Conservation (phyloP, 331 rosid genomes). For the Malus hybrid region DNA sequence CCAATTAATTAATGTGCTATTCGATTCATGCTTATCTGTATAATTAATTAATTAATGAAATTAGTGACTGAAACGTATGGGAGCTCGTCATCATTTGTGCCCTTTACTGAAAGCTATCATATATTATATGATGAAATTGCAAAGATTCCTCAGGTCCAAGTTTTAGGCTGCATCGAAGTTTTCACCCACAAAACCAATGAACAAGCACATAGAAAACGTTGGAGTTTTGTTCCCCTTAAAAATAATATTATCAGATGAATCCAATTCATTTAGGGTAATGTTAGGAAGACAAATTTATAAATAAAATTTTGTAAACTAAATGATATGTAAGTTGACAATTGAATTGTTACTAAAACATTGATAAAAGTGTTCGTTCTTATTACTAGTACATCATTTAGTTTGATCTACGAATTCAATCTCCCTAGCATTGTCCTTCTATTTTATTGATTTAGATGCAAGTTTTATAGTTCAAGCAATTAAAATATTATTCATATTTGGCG, state of each 20-base stretch:
- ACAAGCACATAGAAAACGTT: not conserved
- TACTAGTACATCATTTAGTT: too few relatives aligned
- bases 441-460: not conserved
- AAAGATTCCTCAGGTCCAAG: not conserved
- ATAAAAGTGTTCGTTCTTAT: too few relatives aligned
- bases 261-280: too few relatives aligned
- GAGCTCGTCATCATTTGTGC: not conserved
- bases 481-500: not conserved
- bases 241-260: not conserved
- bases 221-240: not conserved
- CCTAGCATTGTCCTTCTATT: too few relatives aligned
- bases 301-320: too few relatives aligned
- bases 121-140: not conserved
- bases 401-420: too few relatives aligned
- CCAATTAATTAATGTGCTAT: not conserved
- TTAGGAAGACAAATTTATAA: too few relatives aligned
- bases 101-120: not conserved
- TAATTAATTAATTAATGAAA: not conserved
- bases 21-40: not conserved
- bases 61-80: not conserved
- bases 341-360: too few relatives aligned
- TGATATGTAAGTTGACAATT: too few relatives aligned
- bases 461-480: too few relatives aligned
- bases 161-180: not conserved
- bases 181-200: not conserved